A percentile compares a stretch with the other conserved stretches of the same genome.
Evolutionary conservation across 805 yeast species (phyloP).

Genomic region (Saccharomycopsis sp.): DNA sequence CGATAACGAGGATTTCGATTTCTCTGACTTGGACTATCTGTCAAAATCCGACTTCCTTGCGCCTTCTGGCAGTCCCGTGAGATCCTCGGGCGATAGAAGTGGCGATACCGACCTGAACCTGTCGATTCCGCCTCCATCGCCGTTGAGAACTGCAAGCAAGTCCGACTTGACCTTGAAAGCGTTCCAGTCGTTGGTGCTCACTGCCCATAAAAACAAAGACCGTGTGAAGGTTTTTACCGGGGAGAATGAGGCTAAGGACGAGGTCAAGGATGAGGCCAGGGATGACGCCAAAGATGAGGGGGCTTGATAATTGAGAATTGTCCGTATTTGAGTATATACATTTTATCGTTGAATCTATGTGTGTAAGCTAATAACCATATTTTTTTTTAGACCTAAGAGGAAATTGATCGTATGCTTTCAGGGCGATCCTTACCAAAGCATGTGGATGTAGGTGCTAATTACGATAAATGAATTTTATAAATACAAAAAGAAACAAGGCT

Average conservation of each 20-base stretch:
- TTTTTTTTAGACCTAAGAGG: too few species aligned
- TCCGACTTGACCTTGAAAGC: constrained; percentile 43
- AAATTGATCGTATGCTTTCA: too few species aligned
- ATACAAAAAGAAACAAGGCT: too few species aligned
- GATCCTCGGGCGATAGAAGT: constrained; percentile 21
- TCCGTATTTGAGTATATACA: too few species aligned
- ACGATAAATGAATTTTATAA: too few species aligned
- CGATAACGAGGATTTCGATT: constrained; percentile 43
- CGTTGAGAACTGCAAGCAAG: constrained; percentile 25
- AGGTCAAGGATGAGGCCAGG: not conserved
- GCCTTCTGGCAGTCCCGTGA: constrained; percentile 7
- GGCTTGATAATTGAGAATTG: too few species aligned
- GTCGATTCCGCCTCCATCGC: constrained; percentile 3
- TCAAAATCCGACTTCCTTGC: constrained; percentile 14
- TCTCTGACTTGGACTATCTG: constrained; percentile 8
- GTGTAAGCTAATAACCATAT: too few species aligned
- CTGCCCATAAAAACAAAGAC: constrained; percentile 59
- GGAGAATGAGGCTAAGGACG: not conserved
- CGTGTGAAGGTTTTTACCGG: constrained; percentile 25
- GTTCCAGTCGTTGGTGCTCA: constrained; percentile 63
- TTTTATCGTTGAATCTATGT: too few species aligned
- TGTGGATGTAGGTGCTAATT: too few species aligned
- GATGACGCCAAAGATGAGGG: too few species aligned
- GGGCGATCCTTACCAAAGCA: too few species aligned
- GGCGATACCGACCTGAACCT: constrained; percentile 15